A percentile compares a stretch with the other conserved stretches of the same genome.
phyloP scores from a whole-genome alignment of 1,284 basidiomycete genomes.

The Inonotus obliquus region DNA sequence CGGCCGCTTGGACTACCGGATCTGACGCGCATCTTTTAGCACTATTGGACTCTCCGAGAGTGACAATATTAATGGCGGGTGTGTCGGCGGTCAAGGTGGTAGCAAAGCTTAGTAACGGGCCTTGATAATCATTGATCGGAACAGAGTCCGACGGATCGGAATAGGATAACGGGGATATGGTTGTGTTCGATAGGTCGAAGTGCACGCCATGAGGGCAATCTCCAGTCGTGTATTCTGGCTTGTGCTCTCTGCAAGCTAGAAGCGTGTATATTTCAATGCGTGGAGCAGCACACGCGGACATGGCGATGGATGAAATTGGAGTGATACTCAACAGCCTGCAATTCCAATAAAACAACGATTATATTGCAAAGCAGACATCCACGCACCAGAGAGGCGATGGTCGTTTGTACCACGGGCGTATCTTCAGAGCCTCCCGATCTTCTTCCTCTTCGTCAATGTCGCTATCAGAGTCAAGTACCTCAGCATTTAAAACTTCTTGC shows the following conservation, averaged over 20 bases:
- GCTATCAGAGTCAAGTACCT: constrained; percentile 2
- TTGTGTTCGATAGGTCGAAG: not conserved
- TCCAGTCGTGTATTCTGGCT: constrained; percentile 41
- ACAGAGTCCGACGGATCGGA: not conserved
- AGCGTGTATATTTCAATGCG: constrained; percentile 59
- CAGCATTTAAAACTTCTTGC: constrained; percentile 16
- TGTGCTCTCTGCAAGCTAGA: constrained; percentile 50
- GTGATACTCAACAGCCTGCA: constrained; percentile 52
- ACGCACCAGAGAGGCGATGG: constrained; percentile 68
- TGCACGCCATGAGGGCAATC: not conserved
- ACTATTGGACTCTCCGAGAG: not conserved
- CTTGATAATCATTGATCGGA: not conserved
- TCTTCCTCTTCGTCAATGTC: constrained; percentile 26
- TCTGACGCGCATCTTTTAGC: constrained; percentile 53
- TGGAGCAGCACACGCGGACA: constrained; percentile 54
- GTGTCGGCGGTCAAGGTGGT: not conserved
- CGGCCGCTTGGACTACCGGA: constrained; percentile 66
- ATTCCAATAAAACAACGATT: not conserved
- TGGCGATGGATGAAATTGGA: constrained; percentile 50
- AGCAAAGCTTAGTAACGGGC: not conserved
- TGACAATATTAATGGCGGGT: constrained; percentile 13
- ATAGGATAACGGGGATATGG: not conserved
- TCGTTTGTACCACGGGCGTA: constrained; percentile 61
- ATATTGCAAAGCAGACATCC: not conserved
- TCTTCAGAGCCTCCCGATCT: constrained; percentile 27